Base-by-base conservation (phyloP, 2,329 filamentous ascomycete species). In the Fusarium sp. region DNA sequence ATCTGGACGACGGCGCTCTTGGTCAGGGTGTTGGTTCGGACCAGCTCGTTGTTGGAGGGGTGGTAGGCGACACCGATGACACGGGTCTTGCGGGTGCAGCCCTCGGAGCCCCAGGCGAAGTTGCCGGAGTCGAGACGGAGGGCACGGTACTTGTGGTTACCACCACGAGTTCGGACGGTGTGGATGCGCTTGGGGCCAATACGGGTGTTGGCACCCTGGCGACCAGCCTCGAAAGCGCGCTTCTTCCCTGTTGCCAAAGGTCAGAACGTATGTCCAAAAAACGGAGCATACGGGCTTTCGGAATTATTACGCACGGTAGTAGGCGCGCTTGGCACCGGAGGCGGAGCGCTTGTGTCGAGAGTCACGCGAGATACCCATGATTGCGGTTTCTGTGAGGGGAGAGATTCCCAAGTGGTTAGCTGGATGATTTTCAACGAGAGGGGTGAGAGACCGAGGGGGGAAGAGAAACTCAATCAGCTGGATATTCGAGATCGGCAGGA, bases 1-100 rank as follows among this genome's bases (percentile, higher is more conserved):
- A 99, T 90, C 91, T 99, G 97, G 86, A 99, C 94, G 84, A 99
- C 94, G 89, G 97, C 97, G 85, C 95, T 95, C 90, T 95, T 97
- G 91, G 97, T 99, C 86, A 99, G 92, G 90, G 97, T 98, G 93
- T 99, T 99, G 88, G 97, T 99, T 85, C 97, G 97, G 90, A 99
- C 95, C 82, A 99, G 92, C 90, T 99, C 97, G 95, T 99, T 99
- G 95, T 99, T 99, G 86, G 96, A 98, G 76, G 97, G 97, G 89
- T 99, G 97, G 94, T 95, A 99, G 86, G 93, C 93, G 88, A 99
- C 97, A 83, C 90, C 95, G 86, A 99, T 98, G 86, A 99, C 94
- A 90, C 97, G 97, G 88, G 94, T 95, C 93, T 99, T 99, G 92
- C 97, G 96, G 88, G 96, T 94, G 87, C 95, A 90, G 84, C 96